Evolutionary conservation across 352 stramenopile genomes (phyloP), one percentile per base, ranked within the genome.

Genomic region (Phytophthora niederhauseri): DNA sequence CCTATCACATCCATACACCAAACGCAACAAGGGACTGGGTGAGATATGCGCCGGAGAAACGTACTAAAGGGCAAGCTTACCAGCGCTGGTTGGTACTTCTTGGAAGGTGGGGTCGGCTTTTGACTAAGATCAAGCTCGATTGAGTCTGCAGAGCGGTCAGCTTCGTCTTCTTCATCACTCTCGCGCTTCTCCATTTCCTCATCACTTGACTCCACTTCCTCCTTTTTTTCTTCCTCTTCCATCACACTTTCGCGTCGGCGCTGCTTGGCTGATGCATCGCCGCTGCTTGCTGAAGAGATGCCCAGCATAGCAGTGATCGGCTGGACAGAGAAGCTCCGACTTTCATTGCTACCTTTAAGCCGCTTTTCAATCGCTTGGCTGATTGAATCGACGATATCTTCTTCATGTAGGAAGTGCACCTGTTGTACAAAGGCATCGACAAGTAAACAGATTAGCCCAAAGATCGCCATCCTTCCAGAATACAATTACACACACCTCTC

Each of bases 401-500:
- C 95, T 74, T 99, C 92, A 75, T 98, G 90, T 22, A 99, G 77
- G 49, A 99, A 98, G 48, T 98, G 89, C 0, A 99, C 97, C 80
- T 89, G 64, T n/a, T 48, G 14, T 5, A 45, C 36, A 45, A 28
- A n/a, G 34, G 7, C 8, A 60, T 22, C 3, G 43, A n/a, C 34
- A 28, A 28, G 24, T 45, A 17, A 57, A 26, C 17, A 53, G 14
- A 51, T 45, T 15, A 45, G 36, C 17, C 14, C 15, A n/a, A 45
- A 15, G 4, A 7, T 45, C 12, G 11, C 11, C 14, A 14, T 45
- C 15, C 14, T 51, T 19, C 20, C 31, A 36, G 7, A 41, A 36
- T 49, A 20, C 36, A 34, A 14, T 12, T 3, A 31, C 36, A 53
- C 64, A 14, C 34, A 83, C 81, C 69, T 99, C 97, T 77, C 87